These are phyloP conservation scores for Manihot esculenta DNA, from an alignment of 441 rosid genomes.

Conservation along the genomic window DNA sequence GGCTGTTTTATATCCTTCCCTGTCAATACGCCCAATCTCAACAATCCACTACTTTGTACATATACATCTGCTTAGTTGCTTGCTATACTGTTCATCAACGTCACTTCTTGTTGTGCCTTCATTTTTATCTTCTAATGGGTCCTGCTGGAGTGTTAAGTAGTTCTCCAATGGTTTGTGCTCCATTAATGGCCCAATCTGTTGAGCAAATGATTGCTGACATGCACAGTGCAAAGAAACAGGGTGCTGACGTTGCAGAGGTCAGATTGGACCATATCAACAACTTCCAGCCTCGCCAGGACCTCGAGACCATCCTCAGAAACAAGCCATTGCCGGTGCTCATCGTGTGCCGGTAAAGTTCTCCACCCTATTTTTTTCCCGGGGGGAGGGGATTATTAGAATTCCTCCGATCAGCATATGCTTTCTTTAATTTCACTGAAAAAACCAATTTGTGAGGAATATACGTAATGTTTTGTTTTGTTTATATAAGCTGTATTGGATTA, in stretches of 20 bases:
- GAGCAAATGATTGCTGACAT: slow-evolving; percentile 54
- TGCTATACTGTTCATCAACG: not conserved
- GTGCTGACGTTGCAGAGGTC: slow-evolving; percentile 86
- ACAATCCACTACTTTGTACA: not conserved
- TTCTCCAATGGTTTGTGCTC: slow-evolving; percentile 67
- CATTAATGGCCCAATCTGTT: slow-evolving; percentile 64
- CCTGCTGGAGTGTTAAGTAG: slow-evolving; percentile 24
- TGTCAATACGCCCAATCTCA: not conserved
- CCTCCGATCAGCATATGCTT: too few relatives aligned
- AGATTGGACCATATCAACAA: slow-evolving; percentile 60
- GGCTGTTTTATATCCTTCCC: not conserved
- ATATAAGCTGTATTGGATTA: not conserved
- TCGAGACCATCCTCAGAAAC: slow-evolving; percentile 44
- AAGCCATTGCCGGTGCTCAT: slow-evolving; percentile 72
- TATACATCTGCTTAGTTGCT: not conserved
- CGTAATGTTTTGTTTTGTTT: not conserved
- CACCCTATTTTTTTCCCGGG: too few relatives aligned
- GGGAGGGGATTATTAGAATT: too few relatives aligned
- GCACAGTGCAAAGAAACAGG: slow-evolving; percentile 53
- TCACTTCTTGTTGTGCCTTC: not conserved
- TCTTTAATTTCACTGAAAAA: too few relatives aligned
- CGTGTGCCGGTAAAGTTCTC: slow-evolving; percentile 70
- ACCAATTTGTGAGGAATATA: not conserved
- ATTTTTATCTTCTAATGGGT: slow-evolving; percentile 30
- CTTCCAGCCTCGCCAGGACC: slow-evolving; percentile 50